Base-by-base conservation (phyloP, 345 rosid genomes). In the Corchorus olitorius region DNA sequence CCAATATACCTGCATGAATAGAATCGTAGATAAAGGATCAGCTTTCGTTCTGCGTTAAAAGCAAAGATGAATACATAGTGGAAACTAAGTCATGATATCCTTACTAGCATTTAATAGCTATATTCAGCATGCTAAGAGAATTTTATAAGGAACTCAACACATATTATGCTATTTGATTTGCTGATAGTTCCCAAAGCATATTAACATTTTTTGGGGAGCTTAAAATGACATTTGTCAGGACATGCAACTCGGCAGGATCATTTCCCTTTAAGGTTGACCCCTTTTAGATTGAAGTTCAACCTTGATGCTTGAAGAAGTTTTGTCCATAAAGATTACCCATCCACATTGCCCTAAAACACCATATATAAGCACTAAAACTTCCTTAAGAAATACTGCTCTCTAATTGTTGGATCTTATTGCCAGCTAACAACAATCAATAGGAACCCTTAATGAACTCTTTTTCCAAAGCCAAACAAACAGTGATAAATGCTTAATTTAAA, bases 1-100 rank as follows among this genome's bases (percentile, higher is more conserved):
- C 50, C 61, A 70, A 52, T 50, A 77, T 46, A 61, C 75, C 80
- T 77, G 70, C 70, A 77, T 35, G 61, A 58, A 76, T 20, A n/a
- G 9, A 17, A 76, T 13, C 10, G 45, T 20, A 11, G 10, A 34
- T 74, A 46, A 46, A 27, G 14, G 14, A 35, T 65, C 64, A 75
- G 48, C 17, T 64, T 61, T 43, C 14, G 19, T 58, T 19, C 34
- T 34, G 4, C 43, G 45, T 43, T 39, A 43, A 39, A 55, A 41
- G 17, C 19, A 41, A 20, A 69, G 14, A 14, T 1, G 8, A 19
- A 22, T 10, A 65, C 22, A 5, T 1, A 22, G 6, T 56, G 4
- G 48, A 52, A 52, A 70, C 48, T 33, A 33, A 16, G 43, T 34
- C 46, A 52, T 34, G 4, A 49, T 27, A 68, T 33, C 11, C 73